Evolutionary conservation across 208 protist species (phyloP), one percentile per base, ranked within the genome.

Genomic region (Leishmania arabica): DNA sequence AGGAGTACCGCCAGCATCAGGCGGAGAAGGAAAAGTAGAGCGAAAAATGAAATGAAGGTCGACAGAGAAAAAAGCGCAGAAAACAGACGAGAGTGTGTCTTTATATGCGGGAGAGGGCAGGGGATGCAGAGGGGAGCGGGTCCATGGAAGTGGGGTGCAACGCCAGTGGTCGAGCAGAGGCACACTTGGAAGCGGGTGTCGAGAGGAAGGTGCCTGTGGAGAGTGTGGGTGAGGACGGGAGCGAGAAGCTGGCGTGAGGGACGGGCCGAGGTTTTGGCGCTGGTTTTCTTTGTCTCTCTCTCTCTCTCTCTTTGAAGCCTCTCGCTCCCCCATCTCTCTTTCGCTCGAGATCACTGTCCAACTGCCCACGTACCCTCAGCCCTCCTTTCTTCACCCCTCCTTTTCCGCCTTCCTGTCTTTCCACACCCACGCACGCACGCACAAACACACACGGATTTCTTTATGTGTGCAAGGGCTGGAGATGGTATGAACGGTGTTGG

Each of bases 1-100:
- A 92, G 19, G 88, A 93, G 83, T 89, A 91, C 71, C 88, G 80
- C 73, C 81, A 83, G 62, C 84, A 82, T 21, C 85, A 90, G 75
- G 68, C 82, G 58, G 76, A 87, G 49, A 85, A 86, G 76, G 77
- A 84, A 60, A 85, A 85, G 75, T 75, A 81, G 80, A 74, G 31
- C 65, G 31, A 11, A 53, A 45, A 45, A 24, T 27, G 5, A 62
- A 40, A 60, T 13, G 51, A 51, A 15, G 34, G 34, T 3, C 34
- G 34, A 15, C 17, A 42, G 21, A 11, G 17, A 42, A 45, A 9
- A 76, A 15, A 27, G 21, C 13, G 24, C 9, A 34, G 24, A 45
- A 7, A 53, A 27, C 27, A 47, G n/a, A 54, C 11, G 49, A 34
- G 40, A 53, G 27, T 8, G 37, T 45, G 31, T 47, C 45, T 47